Evolutionary conservation across 352 stramenopile species (phyloP).

Genomic region (Phytopythium sindhum): DNA sequence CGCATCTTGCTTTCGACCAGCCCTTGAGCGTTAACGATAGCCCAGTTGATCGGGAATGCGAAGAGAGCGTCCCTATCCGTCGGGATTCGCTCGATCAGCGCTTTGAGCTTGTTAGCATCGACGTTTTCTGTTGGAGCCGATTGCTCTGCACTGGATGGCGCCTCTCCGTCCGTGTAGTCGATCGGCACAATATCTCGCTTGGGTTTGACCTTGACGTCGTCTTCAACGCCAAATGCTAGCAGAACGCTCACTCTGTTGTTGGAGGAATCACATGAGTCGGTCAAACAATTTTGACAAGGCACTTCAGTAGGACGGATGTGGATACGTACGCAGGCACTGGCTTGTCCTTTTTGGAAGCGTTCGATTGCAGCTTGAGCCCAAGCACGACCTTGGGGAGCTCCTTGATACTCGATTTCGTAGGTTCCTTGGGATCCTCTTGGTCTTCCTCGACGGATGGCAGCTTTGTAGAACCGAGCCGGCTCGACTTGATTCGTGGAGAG

Average conservation of each 20-base stretch:
- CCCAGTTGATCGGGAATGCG: constrained; percentile 38
- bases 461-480: neutral
- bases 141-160: constrained; percentile 18
- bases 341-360: constrained; percentile 35
- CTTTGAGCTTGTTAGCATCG: constrained; percentile 24
- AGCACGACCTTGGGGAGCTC: constrained; percentile 39
- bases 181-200: constrained; percentile 39
- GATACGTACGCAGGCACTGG: constrained; percentile 18
- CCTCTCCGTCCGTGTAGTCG: constrained; percentile 51
- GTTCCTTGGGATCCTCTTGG: neutral
- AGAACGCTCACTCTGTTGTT: constrained; percentile 8
- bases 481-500: neutral
- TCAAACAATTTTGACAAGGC: neutral
- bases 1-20: constrained; percentile 40
- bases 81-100: constrained; percentile 41
- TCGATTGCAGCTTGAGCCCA: constrained; percentile 36
- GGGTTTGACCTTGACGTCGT: constrained; percentile 36
- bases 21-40: constrained; percentile 20
- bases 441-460: neutral
- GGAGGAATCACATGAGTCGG: neutral
- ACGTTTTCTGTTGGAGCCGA: neutral
- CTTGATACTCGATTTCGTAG: neutral
- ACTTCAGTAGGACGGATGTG: neutral
- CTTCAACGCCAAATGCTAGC: constrained; percentile 33
- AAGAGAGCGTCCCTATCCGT: constrained; percentile 35